Evolutionary conservation across 2,329 filamentous ascomycete species (phyloP).

Genomic region (Penicillium sp.): DNA sequence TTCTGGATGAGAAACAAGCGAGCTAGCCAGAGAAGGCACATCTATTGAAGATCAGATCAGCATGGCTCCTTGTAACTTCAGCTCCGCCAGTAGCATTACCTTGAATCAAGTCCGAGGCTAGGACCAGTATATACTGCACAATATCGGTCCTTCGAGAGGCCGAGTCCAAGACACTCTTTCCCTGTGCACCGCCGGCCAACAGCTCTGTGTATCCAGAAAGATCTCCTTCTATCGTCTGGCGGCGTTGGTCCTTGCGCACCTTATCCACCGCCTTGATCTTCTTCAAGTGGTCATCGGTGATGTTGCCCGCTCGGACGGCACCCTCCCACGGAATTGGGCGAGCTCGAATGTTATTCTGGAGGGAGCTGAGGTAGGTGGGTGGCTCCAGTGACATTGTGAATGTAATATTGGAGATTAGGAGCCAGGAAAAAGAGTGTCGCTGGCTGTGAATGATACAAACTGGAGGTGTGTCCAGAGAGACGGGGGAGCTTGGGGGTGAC

Average conservation of each 20-base stretch:
- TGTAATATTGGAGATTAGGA: slow-evolving; percentile 10
- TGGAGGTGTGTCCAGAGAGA: slow-evolving; percentile 15
- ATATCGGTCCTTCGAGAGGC: slow-evolving; percentile 85
- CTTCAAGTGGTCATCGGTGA: slow-evolving; percentile 89
- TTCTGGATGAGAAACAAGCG: slow-evolving; percentile 68
- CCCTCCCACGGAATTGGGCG: slow-evolving; percentile 97
- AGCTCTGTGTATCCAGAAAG: slow-evolving; percentile 75
- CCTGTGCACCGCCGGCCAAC: slow-evolving; percentile 67
- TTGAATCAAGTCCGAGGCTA: slow-evolving; percentile 82
- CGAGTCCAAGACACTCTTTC: slow-evolving; percentile 76
- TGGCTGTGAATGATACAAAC: slow-evolving; percentile 5
- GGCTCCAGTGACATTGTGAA: slow-evolving; percentile 81
- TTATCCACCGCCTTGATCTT: slow-evolving; percentile 97
- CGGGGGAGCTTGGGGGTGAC: slow-evolving; percentile 25
- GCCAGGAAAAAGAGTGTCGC: slow-evolving; percentile 10
- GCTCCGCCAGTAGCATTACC: slow-evolving; percentile 50
- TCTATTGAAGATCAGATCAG: slow-evolving; percentile 51
- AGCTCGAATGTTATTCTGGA: slow-evolving; percentile 96
- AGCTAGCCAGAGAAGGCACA: slow-evolving; percentile 72
- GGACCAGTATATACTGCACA: slow-evolving; percentile 88
- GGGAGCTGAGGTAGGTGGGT: slow-evolving; percentile 79
- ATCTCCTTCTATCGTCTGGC: slow-evolving; percentile 76
- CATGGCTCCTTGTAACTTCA: neutral
- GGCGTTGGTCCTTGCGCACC: slow-evolving; percentile 85
- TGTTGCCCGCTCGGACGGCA: slow-evolving; percentile 85